Percentiles rank a stretch among this genome's conserved stretches.
Conservation (phyloP, 1,284 basidiomycete species). For the Tylopilus sp. region DNA sequence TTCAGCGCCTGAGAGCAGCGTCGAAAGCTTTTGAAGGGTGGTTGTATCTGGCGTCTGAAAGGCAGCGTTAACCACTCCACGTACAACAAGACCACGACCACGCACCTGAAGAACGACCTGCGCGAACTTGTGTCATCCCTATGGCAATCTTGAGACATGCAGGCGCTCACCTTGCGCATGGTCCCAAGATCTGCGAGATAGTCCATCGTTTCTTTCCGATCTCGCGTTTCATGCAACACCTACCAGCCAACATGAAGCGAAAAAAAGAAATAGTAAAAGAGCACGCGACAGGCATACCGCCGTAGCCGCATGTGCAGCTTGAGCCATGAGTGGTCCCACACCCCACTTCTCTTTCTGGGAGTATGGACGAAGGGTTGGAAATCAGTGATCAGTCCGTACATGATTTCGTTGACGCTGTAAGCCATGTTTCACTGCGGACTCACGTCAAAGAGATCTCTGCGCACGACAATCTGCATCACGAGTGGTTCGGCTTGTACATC, state of each 20-base stretch:
- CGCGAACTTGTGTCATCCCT: constrained; percentile 11
- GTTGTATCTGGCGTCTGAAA: constrained; percentile 48
- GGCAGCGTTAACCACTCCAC: not conserved
- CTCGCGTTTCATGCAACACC: constrained; percentile 54
- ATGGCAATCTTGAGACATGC: not conserved
- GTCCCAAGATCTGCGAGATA: constrained; percentile 53
- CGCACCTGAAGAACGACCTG: constrained; percentile 56
- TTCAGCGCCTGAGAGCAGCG: constrained; percentile 36
- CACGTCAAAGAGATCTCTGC: constrained; percentile 56
- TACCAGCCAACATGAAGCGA: constrained; percentile 2
- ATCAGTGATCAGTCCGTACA: constrained; percentile 10
- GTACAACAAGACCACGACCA: not conserved
- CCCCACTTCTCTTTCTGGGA: constrained; percentile 59
- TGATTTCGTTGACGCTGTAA: not conserved
- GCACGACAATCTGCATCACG: constrained; percentile 59
- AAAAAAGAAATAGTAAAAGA: not conserved
- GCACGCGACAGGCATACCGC: constrained; percentile 45
- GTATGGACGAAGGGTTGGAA: not conserved
- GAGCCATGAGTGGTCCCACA: constrained; percentile 66
- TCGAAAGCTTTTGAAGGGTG: constrained; percentile 49
- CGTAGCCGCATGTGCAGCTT: constrained; percentile 63
- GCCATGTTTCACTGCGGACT: constrained; percentile 21
- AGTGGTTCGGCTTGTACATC: constrained; percentile 36
- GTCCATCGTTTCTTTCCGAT: constrained; percentile 50
- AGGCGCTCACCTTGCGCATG: constrained; percentile 51